Base-by-base conservation (phyloP, 257 asterid species). In the Mentha longifolia region DNA sequence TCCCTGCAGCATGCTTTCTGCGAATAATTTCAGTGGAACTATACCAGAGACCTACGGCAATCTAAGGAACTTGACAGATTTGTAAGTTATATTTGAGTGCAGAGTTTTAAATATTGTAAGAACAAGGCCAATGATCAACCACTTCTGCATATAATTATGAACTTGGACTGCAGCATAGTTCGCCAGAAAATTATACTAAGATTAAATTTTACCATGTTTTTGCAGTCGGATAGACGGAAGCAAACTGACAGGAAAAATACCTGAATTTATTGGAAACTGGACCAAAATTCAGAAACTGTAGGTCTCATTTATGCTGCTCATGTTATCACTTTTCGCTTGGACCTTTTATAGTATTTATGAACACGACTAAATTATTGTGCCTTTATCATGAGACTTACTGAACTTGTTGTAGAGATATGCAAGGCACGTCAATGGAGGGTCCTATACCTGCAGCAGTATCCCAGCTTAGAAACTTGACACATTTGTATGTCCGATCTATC, bases 221-320 rank as follows among this genome's bases (percentile, higher is more conserved):
- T 91, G 88, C 96, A 94, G 98, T 81, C 77, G 96, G 86, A 85
- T 94, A 65, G 97, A 87, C 39, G 96, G 95, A 77, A 89, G 52
- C 86, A 35, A 22, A 13, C 20, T 91, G 54, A 65, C 92, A 19
- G 98, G 98, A 70, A 82, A 74, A 76, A 85, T 91, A 73, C 98
- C 97, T 37, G 86, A 78, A 69, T 89, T 85, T 58, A 85, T 94
- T 19, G 96, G 89, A 71, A 94, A 80, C 82, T 94, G 96, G 98
- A 84, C 88, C 70, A 73, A 52, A 66, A 68, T 94, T 22, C 0
- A 0, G 0, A 84, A 87, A 75, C 73, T 91, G 98, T 94, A 78
- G 86, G 96, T 76, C 65, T 51, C 33, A 25, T 67, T 66, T 42
- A 65, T 63, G 20, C 19, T 41, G 7, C 37, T 58, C 33, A 6